phyloP scores from a whole-genome alignment of 1,284 basidiomycete genomes.

The Apiotrichum sp. region DNA sequence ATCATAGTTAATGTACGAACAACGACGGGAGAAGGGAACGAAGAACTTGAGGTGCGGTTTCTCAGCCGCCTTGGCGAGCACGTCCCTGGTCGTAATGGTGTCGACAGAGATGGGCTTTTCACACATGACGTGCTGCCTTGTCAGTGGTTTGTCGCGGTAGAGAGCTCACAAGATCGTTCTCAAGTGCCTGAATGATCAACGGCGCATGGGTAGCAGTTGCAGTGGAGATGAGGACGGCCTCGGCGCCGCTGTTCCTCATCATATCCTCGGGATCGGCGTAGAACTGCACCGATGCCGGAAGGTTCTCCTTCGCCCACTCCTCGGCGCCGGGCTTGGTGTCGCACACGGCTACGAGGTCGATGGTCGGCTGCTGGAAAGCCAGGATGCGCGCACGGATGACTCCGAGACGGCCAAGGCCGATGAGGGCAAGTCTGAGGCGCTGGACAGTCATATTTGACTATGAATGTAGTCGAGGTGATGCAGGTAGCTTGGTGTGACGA shows the following conservation, averaged over 20 bases:
- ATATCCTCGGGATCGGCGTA: slow-evolving; percentile 7
- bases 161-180: slow-evolving; percentile 1
- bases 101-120: slow-evolving; percentile 41
- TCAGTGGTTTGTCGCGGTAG: slow-evolving; percentile 4
- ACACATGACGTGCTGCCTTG: slow-evolving; percentile 31
- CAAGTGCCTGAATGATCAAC: too few relatives aligned
- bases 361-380: too few relatives aligned
- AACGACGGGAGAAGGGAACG: slow-evolving; percentile 34
- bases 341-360: slow-evolving; percentile 20
- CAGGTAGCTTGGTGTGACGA: too few relatives aligned
- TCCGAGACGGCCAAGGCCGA: too few relatives aligned
- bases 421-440: too few relatives aligned
- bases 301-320: slow-evolving; percentile 10
- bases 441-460: too few relatives aligned
- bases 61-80: slow-evolving; percentile 20
- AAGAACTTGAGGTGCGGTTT: slow-evolving; percentile 30
- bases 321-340: slow-evolving; percentile 9
- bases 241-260: slow-evolving; percentile 11
- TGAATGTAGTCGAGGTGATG: too few relatives aligned
- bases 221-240: slow-evolving; percentile 28
- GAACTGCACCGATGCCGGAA: slow-evolving; percentile 4
- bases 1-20: slow-evolving; percentile 13
- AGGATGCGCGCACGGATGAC: too few relatives aligned
- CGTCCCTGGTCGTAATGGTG: slow-evolving; percentile 18
- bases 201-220: slow-evolving; percentile 22